Evolutionary conservation across 106 monocot species (phyloP), one percentile per base, ranked within the genome.

Genomic region (Apostasia ramifera): DNA sequence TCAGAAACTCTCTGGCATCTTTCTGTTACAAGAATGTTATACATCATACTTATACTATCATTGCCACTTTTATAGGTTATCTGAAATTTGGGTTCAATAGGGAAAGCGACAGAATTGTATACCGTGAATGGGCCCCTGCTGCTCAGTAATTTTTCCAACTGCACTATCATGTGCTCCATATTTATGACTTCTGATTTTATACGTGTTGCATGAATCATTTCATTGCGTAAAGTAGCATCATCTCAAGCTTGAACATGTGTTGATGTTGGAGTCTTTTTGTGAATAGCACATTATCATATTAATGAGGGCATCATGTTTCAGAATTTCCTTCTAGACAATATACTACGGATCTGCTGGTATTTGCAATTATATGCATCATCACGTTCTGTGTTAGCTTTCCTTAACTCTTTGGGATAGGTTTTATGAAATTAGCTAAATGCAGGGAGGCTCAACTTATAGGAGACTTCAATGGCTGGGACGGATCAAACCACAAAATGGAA

Each of bases 41-140:
- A 40, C 10, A 59, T 46, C 55, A n/a, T 61, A 0, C 2, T 55
- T 56, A 47, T 58, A 47, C 66, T 39, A 72, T 54, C 52, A 0
- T 41, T 55, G 12, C 14, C 38, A 37, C 1, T 55, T 60, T 71
- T 74, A 11, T 63, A 94, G 94, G 94, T 70, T 94, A 91, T 63
- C 66, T 91, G 77, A 94, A 94, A 55, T 94, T 94, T 91, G 94
- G 94, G 68, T 85, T 94, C 67, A 94, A 84, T 47, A 73, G 67
- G 61, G 85, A 91, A 53, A 47, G 76, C 4, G 81, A 74, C 66
- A 70, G 75, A 55, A 83, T 85, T 67, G 81, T 91, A 8, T 94
- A 94, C 76, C 85, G 81, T 57, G 94, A 94, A 75, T 94, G 94
- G 94, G 94, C 94, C 47, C 94, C 94, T 58, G 94, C 83, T 71